A percentile compares a stretch with the other conserved stretches of the same genome.
These are phyloP conservation scores for Clarireedia monteithiana DNA, from an alignment of 2,329 filamentous ascomycete genomes.

Conservation along the genomic window DNA sequence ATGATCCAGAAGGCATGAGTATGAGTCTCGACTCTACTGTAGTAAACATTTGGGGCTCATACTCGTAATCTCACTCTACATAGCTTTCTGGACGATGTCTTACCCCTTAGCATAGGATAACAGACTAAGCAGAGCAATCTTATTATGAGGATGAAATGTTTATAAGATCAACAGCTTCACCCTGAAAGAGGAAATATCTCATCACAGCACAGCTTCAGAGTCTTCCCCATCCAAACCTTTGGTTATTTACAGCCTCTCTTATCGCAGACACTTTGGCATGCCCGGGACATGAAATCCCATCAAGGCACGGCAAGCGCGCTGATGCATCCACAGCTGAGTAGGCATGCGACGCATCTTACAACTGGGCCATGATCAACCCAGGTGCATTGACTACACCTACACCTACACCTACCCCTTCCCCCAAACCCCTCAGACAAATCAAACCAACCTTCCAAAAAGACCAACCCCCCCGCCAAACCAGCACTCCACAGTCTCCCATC, in stretches of 20 bases:
- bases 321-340: conserved; percentile 18
- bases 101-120: not conserved
- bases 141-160: not conserved
- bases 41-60: too few relatives aligned
- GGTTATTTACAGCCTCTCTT: conserved; percentile 1
- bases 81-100: too few relatives aligned
- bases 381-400: conserved; percentile 19
- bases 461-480: conserved; percentile 40
- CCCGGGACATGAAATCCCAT: conserved; percentile 16
- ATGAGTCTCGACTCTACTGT: too few relatives aligned
- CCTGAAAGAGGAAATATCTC: not conserved
- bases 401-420: not conserved
- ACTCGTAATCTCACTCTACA: not conserved
- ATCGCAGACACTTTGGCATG: conserved; percentile 16
- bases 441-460: conserved; percentile 17
- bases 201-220: not conserved
- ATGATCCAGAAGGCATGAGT: too few relatives aligned
- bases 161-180: not conserved
- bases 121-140: not conserved
- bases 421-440: not conserved
- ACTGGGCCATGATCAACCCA: conserved; percentile 33
- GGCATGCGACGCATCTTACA: conserved; percentile 32
- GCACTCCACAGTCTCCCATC: conserved; percentile 44
- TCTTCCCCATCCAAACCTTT: not conserved
- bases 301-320: conserved; percentile 10